These are phyloP conservation scores for Reticulascus tulasneorum DNA, from an alignment of 2,329 filamentous ascomycete genomes.

Conservation along the genomic window DNA sequence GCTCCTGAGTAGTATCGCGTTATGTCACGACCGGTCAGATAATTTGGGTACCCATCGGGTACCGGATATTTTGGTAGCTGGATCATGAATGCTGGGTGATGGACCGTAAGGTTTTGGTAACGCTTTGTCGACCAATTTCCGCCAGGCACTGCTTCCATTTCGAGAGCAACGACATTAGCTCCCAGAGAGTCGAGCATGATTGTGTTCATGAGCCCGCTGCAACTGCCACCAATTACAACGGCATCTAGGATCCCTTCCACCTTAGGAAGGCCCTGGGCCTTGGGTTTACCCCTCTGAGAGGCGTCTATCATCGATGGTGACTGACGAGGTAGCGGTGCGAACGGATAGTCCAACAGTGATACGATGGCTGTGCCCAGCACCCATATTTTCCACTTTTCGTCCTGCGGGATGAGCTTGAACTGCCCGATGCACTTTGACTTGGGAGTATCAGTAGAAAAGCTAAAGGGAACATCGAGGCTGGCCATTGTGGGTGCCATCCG, in stretches of 20 bases:
- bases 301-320: background rate
- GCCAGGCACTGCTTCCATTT: constrained; percentile 1
- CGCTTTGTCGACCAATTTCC: constrained; percentile 6
- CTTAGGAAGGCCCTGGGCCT: constrained; percentile 5
- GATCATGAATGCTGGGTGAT: constrained; percentile 6
- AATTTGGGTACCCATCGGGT: background rate
- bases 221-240: constrained; percentile 7
- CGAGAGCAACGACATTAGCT: constrained; percentile 2
- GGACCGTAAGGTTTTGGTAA: constrained; percentile 5
- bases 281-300: constrained; percentile 1
- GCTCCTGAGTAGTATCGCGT: constrained; percentile 2
- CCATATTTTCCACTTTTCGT: background rate
- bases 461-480: constrained; percentile 3
- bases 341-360: constrained; percentile 1
- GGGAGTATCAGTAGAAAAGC: background rate
- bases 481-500: background rate
- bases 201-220: constrained; percentile 8
- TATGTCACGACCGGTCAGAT: background rate
- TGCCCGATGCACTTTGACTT: constrained; percentile 1
- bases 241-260: constrained; percentile 5
- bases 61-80: constrained; percentile 7
- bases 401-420: constrained; percentile 1
- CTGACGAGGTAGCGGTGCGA: background rate
- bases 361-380: constrained; percentile 1
- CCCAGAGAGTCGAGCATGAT: constrained; percentile 5